Conservation (phyloP, 78 protist genomes). For the Ministeria vibrans region DNA sequence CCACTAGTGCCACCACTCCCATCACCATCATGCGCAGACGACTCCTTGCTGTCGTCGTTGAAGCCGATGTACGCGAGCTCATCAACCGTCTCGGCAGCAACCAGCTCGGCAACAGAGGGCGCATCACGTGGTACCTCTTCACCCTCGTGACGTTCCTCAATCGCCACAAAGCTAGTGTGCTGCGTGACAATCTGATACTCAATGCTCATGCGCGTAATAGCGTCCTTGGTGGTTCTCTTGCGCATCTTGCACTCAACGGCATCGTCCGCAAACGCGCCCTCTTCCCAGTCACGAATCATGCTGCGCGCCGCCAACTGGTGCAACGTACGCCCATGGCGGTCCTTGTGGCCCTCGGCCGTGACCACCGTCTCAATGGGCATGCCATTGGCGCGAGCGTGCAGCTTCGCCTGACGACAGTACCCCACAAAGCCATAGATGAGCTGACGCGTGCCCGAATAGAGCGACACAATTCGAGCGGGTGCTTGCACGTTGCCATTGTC, state of each 20-base stretch:
- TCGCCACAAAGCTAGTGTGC: conserved; percentile 7
- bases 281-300: conserved; percentile 9
- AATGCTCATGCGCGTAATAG: background rate
- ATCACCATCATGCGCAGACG: background rate
- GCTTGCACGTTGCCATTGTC: background rate
- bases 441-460: background rate
- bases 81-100: background rate
- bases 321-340: background rate
- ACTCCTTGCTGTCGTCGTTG: background rate
- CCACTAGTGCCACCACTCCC: background rate
- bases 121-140: background rate
- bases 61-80: conserved; percentile 3
- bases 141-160: conserved; percentile 3
- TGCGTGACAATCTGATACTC: conserved; percentile 3
- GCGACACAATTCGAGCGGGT: background rate
- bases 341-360: background rate
- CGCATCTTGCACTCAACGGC: no score
- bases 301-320: conserved; percentile 11
- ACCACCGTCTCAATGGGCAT: background rate
- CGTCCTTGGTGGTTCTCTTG: background rate
- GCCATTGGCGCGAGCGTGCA: background rate
- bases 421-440: background rate
- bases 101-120: background rate
- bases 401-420: background rate
- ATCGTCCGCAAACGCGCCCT: background rate